Evolutionary conservation across 148 eudicot species (phyloP), one percentile per base, ranked within the genome.

Genomic region (Selenicereus undatus): DNA sequence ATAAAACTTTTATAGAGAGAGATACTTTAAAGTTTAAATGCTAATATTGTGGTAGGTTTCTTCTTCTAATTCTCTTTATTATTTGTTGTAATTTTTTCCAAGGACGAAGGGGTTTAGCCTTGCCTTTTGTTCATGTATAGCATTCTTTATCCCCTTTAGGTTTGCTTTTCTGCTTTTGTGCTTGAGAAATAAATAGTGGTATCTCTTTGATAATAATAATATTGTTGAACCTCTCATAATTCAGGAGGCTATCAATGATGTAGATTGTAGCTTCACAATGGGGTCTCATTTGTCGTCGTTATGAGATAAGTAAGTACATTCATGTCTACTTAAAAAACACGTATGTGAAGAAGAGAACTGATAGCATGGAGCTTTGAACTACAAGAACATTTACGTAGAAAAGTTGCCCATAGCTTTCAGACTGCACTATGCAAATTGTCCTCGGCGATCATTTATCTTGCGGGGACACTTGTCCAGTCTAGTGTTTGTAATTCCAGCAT

Each of bases 1-100:
- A 96, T 84, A 96, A 90, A 86, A 96, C 95, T 21, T 96, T 96
- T 80, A 94, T 92, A 92, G 99, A 96, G 81, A 90, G 99, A 85
- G 95, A 94, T 66, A 91, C 95, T 22, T 79, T 96, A n/a, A n/a
- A n/a, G n/a, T n/a, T n/a, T n/a, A 22, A 96, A 96, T 88, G 89
- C 88, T n/a, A 90, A 89, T 80, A 96, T 96, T 83, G 98, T 94
- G 94, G 99, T 94, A 78, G 83, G 93, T 22, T 64, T 52, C 77
- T 54, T 36, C 27, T 77, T 1, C 43, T 2, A 11, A 20, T 69
- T 68, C 13, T 39, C 32, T 56, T 71, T 9, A 27, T 75, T 60
- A 32, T 13, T 11, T 24, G 9, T 16, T 70, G 62, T 56, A 5
- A 56, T 56, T 56, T 4, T 18, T 48, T 17, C 62, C 62, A 56